Percentiles rank a stretch among this genome's conserved stretches.
phyloP scores from a whole-genome alignment of 805 yeast genomes.

The Huiozyma naganishii region DNA sequence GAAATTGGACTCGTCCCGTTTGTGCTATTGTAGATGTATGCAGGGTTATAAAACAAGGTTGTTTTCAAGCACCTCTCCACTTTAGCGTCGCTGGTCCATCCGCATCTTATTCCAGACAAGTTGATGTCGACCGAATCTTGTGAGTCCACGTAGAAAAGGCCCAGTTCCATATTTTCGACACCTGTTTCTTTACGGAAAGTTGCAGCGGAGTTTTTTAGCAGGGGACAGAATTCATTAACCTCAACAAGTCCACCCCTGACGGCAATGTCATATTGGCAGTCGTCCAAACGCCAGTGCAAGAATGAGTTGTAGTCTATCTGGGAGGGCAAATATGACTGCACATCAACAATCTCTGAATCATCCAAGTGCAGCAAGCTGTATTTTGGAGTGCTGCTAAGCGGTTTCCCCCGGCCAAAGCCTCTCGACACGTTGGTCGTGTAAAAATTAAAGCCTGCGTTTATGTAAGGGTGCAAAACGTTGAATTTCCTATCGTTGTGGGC shows the following conservation, averaged over 20 bases:
- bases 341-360: neutral
- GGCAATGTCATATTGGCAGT: slow-evolving; percentile 11
- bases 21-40: neutral
- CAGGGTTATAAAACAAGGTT: slow-evolving; percentile 12
- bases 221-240: slow-evolving; percentile 14
- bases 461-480: slow-evolving; percentile 6
- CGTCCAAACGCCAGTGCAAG: slow-evolving; percentile 4
- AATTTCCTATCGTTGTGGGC: slow-evolving; percentile 1
- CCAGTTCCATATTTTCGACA: slow-evolving; percentile 16
- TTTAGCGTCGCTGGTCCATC: slow-evolving; percentile 12
- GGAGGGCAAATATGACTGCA: neutral
- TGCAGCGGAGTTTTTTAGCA: slow-evolving; percentile 3
- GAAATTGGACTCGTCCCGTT: slow-evolving; percentile 2
- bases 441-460: slow-evolving; percentile 12
- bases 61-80: slow-evolving; percentile 23
- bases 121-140: slow-evolving; percentile 14
- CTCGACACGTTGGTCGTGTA: slow-evolving; percentile 4
- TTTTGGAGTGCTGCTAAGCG: slow-evolving; percentile 3
- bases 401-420: neutral
- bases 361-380: slow-evolving; percentile 3
- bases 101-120: slow-evolving; percentile 21
- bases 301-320: neutral
- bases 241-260: slow-evolving; percentile 4
- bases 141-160: slow-evolving; percentile 20
- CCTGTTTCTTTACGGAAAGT: slow-evolving; percentile 2